These are phyloP conservation scores for Dryadomyces quercus-mongolicae DNA, from an alignment of 2,329 filamentous ascomycete genomes.

Conservation along the genomic window DNA sequence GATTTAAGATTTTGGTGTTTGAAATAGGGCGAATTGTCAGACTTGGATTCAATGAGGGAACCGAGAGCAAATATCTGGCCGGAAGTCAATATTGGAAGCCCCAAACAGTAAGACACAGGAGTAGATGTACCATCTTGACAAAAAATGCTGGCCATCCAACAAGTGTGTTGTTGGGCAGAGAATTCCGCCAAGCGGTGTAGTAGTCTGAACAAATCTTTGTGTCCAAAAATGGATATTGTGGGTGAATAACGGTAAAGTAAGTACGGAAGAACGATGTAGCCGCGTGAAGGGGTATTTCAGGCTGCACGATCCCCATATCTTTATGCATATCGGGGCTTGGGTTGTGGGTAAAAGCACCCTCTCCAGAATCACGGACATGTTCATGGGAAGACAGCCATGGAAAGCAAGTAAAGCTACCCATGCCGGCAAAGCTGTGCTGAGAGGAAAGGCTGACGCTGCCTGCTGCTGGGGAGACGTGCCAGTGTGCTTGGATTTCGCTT, in stretches of 20 bases:
- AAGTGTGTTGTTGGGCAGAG: not conserved
- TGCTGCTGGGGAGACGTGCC: too few relatives aligned
- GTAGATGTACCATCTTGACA: conserved; percentile 5
- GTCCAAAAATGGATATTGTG: conserved; percentile 7
- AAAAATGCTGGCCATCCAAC: conserved; percentile 7
- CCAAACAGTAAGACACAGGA: not conserved
- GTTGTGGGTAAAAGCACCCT: too few relatives aligned
- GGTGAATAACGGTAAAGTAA: conserved; percentile 6
- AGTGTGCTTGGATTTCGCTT: too few relatives aligned
- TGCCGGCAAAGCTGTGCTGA: too few relatives aligned
- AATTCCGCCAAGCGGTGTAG: conserved; percentile 3
- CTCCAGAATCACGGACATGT: too few relatives aligned
- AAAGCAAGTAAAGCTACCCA: too few relatives aligned
- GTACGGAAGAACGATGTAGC: conserved; percentile 7
- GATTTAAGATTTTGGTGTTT: conserved; percentile 7
- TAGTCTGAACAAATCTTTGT: conserved; percentile 4
- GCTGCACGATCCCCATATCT: not conserved
- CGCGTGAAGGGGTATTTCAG: not conserved
- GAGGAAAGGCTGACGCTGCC: too few relatives aligned
- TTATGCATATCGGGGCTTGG: too few relatives aligned
- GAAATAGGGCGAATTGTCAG: conserved; percentile 4
- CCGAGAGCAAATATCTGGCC: conserved; percentile 6
- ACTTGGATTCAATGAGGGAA: conserved; percentile 4
- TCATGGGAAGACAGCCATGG: too few relatives aligned
- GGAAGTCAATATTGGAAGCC: not conserved